Conservation (phyloP, 768 basidiomycete genomes). For the Suillus hirtellus region DNA sequence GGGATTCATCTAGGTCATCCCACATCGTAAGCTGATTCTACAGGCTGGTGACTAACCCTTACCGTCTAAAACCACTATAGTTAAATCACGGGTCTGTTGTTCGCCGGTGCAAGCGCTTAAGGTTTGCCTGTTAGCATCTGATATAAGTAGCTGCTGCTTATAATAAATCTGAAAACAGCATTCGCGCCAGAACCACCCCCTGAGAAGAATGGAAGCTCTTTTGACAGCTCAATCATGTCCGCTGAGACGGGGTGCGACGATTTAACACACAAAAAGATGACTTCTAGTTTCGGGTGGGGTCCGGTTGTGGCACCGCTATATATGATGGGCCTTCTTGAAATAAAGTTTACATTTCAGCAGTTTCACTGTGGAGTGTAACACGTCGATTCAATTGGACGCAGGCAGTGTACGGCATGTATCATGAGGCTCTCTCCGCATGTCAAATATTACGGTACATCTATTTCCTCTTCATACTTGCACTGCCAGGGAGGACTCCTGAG, state of each 20-base stretch:
- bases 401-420: background rate
- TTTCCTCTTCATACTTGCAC: background rate
- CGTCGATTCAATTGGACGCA: background rate
- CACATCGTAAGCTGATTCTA: background rate
- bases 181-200: background rate
- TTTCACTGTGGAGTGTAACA: background rate
- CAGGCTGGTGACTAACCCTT: background rate
- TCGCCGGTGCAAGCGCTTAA: background rate
- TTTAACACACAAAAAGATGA: background rate
- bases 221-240: background rate
- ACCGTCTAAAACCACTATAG: background rate
- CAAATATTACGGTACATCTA: background rate
- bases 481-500: background rate
- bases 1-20: background rate
- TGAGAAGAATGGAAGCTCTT: slow-evolving; percentile 3
- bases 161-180: slow-evolving; percentile 3
- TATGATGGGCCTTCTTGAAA: background rate
- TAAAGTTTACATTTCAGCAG: background rate
- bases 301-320: background rate
- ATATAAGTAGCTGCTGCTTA: slow-evolving; percentile 2
- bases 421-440: background rate
- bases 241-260: background rate
- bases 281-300: background rate
- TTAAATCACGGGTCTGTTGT: background rate
- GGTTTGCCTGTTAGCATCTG: background rate